phyloP scores from a whole-genome alignment of 805 yeast species.

The Kazachstania africana region DNA sequence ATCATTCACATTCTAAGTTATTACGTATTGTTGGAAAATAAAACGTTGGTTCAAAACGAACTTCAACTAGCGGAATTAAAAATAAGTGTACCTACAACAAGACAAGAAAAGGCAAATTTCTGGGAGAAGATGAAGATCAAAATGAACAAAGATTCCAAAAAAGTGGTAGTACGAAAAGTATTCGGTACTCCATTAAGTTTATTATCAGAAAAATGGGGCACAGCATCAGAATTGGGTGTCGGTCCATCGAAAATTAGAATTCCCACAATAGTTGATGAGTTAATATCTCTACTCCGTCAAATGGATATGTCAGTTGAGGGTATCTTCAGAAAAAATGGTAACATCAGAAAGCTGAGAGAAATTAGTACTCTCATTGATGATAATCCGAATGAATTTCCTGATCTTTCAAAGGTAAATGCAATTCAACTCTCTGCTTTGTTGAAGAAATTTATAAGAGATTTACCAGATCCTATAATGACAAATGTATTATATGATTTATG shows the following conservation, averaged over 20 bases:
- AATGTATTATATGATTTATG: slow-evolving; percentile 65
- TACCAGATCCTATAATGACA: slow-evolving; percentile 86
- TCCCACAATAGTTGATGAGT: slow-evolving; percentile 80
- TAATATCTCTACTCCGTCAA: slow-evolving; percentile 69
- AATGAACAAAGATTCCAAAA: slow-evolving; percentile 20
- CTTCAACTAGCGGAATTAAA: background rate
- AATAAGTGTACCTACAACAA: no score
- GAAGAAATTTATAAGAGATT: slow-evolving; percentile 81
- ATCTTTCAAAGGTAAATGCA: slow-evolving; percentile 63
- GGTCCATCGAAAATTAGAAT: slow-evolving; percentile 72
- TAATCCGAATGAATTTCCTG: slow-evolving; percentile 60
- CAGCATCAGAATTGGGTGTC: slow-evolving; percentile 72
- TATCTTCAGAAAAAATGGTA: slow-evolving; percentile 91
- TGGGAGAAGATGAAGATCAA: slow-evolving; percentile 23
- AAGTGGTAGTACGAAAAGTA: slow-evolving; percentile 31
- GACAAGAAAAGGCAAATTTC: slow-evolving; percentile 8
- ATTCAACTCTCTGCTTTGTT: slow-evolving; percentile 88
- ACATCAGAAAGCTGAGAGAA: slow-evolving; percentile 68
- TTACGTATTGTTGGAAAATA: slow-evolving; percentile 23
- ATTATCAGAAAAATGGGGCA: slow-evolving; percentile 59
- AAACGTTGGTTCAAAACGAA: slow-evolving; percentile 8
- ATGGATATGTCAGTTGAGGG: slow-evolving; percentile 96
- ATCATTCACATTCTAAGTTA: slow-evolving; percentile 45
- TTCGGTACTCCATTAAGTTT: slow-evolving; percentile 71
- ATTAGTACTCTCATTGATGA: slow-evolving; percentile 63